Conservation (phyloP, 2,329 filamentous ascomycete genomes). For the Ilyonectria mors-panacis region DNA sequence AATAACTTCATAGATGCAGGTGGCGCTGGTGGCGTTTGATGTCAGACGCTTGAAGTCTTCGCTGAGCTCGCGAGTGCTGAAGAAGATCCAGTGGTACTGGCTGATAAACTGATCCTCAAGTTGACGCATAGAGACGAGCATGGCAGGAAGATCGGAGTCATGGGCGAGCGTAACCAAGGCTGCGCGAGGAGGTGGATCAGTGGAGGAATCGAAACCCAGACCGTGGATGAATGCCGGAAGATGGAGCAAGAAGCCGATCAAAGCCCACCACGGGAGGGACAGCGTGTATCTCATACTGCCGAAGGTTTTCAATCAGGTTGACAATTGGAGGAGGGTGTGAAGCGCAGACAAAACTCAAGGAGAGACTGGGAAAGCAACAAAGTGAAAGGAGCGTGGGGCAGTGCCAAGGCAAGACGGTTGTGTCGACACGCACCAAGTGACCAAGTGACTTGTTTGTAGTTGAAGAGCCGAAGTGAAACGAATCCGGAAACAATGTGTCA, state of each 20-base stretch:
- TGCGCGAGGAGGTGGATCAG: constrained; percentile 49
- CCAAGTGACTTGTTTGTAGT: constrained; percentile 23
- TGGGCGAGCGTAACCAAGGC: constrained; percentile 52
- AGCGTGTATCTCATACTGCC: constrained; percentile 37
- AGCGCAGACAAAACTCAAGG: constrained; percentile 19
- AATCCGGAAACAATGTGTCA: constrained; percentile 1
- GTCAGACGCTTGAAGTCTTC: constrained; percentile 82
- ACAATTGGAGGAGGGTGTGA: constrained; percentile 12
- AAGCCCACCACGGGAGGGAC: constrained; percentile 32
- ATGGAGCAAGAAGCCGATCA: constrained; percentile 40
- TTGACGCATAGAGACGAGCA: constrained; percentile 69
- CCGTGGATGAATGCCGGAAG: constrained; percentile 39
- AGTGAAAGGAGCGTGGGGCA: constrained; percentile 11
- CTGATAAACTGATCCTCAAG: constrained; percentile 74
- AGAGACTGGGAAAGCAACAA: constrained; percentile 22
- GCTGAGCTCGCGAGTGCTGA: constrained; percentile 85
- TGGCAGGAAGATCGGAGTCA: constrained; percentile 50
- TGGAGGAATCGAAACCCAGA: constrained; percentile 30
- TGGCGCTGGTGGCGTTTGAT: constrained; percentile 77
- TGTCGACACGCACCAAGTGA: constrained; percentile 32
- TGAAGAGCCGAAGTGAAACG: constrained; percentile 17
- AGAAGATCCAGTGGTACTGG: constrained; percentile 91
- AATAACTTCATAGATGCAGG: constrained; percentile 80
- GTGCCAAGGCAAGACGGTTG: constrained; percentile 19
- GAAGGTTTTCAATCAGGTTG: constrained; percentile 5